phyloP scores from a whole-genome alignment of 768 basidiomycete species.

The Trametes cinnabarina region DNA sequence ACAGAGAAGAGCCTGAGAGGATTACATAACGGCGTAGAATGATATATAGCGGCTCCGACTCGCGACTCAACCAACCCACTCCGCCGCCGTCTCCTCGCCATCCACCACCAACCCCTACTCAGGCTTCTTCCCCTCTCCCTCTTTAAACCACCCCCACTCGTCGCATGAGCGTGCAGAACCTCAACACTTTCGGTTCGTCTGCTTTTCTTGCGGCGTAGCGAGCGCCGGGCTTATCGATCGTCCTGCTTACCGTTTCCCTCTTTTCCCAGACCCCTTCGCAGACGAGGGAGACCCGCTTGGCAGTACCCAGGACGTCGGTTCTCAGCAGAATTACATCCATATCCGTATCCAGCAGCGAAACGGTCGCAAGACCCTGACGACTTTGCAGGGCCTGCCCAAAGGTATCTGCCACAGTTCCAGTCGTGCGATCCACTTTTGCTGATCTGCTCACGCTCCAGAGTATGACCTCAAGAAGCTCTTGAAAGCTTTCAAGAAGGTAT shows the following conservation, averaged over 20 bases:
- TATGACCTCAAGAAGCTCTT: constrained; percentile 97
- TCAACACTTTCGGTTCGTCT: constrained; percentile 72
- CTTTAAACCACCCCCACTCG: constrained; percentile 33
- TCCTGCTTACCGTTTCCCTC: constrained; percentile 3
- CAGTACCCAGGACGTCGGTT: constrained; percentile 72
- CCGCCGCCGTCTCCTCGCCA: constrained; percentile 22
- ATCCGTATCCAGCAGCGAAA: constrained; percentile 99
- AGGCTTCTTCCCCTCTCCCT: constrained; percentile 36
- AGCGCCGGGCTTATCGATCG: constrained; percentile 21
- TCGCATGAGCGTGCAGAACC: constrained; percentile 96
- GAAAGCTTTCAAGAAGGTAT: constrained; percentile 98
- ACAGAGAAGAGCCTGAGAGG: constrained; percentile 14
- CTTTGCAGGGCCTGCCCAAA: constrained; percentile 91
- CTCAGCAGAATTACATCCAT: constrained; percentile 83
- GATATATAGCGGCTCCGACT: constrained; percentile 19
- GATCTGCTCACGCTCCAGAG: constrained; percentile 46
- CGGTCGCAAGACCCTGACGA: constrained; percentile 97
- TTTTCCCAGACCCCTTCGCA: constrained; percentile 83
- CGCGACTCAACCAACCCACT: constrained; percentile 12
- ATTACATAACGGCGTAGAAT: constrained; percentile 22
- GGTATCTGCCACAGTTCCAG: constrained; percentile 44
- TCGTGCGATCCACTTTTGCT: not conserved
- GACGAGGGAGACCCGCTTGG: constrained; percentile 86
- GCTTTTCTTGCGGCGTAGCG: not conserved
- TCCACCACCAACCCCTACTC: constrained; percentile 42